Base-by-base conservation (phyloP, 2,329 filamentous ascomycete genomes). In the Cladosporium sp. region DNA sequence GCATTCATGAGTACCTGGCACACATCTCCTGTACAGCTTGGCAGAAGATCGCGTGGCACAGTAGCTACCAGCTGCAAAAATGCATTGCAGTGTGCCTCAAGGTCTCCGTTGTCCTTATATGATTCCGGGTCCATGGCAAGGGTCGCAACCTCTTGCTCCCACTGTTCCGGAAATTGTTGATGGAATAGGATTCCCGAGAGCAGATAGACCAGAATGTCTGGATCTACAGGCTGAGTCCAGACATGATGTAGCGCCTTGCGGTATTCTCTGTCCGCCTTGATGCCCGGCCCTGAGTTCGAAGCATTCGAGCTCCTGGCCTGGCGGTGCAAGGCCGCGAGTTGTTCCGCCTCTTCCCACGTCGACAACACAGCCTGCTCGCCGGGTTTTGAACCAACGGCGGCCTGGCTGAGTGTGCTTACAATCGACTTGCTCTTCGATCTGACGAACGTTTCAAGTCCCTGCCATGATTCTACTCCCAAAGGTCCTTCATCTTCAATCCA, bases 1-100 rank as follows among this genome's bases (percentile, higher is more conserved):
- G 80, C 79, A 3, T 73, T 70, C 12, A 77, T 76, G 30, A 82
- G 71, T 6, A 71, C 69, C 28, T 76, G 72, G 26, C 80, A 75
- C 0, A 75, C 74, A 14, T 75, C 70, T 0, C 76, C 67, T 0
- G 77, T 82, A 52, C 78, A 68, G 41, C 72, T 70, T 0, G 71
- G 68, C 6, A 80, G 73, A 0, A 83, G 73, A 0, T 72, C 66
- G 0, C 70, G 21, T 0, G 82, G 80, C 0, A 82, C 72, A 12
- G 81, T 71, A 4, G 78, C 74, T 8, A 79, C 72, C 11, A 84
- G 78, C 44, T 82, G 80, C 5, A 81, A 73, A 67, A 80, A 83
- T 8, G 78, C 76, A 38, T 75, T 74, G 55, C 75, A 78, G 65
- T 80, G 79, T 4, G 75, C 74, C 8, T 72, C 62, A 1, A 84